Evolutionary conservation across 345 rosid species (phyloP).

Genomic region (Gossypium herbaceum): DNA sequence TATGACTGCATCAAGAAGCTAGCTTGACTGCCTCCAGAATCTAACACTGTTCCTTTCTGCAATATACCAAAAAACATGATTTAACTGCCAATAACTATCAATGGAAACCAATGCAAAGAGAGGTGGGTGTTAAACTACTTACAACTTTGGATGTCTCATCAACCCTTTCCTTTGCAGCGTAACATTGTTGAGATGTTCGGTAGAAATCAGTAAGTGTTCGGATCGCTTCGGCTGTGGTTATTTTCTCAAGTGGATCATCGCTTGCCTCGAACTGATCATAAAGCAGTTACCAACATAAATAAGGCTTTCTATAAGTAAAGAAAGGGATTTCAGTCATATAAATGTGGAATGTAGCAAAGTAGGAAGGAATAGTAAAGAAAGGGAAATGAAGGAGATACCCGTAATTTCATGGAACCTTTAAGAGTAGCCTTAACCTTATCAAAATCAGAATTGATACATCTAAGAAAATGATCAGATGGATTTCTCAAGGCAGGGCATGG

Average conservation of each 20-base stretch:
- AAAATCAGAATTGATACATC: constrained; percentile 89
- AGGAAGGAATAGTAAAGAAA: background rate
- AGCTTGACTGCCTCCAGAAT: constrained; percentile 92
- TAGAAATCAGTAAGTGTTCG: constrained; percentile 56
- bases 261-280: constrained; percentile 50
- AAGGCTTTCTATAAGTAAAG: background rate
- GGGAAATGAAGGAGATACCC: constrained; percentile 35
- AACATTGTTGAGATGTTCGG: constrained; percentile 59
- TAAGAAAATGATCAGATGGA: constrained; percentile 92
- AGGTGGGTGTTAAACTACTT: constrained; percentile 27
- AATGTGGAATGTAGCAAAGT: background rate
- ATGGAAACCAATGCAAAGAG: background rate
- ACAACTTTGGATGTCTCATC: constrained; percentile 85
- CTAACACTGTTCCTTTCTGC: constrained; percentile 92
- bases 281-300: background rate
- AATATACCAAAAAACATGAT: background rate
- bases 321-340: too few species aligned
- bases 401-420: constrained; percentile 85
- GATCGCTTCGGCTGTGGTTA: constrained; percentile 83
- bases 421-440: constrained; percentile 93
- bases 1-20: constrained; percentile 84
- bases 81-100: background rate
- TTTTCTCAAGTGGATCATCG: constrained; percentile 82
- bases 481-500: constrained; percentile 95
- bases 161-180: constrained; percentile 59